A percentile compares a stretch with the other conserved stretches of the same genome.
Conservation (phyloP, 768 basidiomycete genomes). For the Collybia sp. region DNA sequence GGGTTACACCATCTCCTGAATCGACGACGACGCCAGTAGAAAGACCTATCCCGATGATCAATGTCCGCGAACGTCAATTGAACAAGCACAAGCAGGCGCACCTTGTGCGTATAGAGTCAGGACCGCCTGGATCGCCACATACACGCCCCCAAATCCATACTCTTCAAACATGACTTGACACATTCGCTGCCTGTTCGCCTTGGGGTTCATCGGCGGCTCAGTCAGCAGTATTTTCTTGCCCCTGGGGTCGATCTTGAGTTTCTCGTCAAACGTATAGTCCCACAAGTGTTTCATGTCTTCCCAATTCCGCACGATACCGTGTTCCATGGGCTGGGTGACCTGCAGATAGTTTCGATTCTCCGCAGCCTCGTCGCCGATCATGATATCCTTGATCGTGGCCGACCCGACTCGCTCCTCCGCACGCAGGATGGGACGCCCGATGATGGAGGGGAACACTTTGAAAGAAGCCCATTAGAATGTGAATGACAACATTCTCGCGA, state of each 20-base stretch:
- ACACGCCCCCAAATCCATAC: conserved; percentile 93
- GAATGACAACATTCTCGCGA: not conserved
- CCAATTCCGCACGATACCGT: conserved; percentile 99
- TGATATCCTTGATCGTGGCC: conserved; percentile 90
- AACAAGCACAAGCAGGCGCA: conserved; percentile 28
- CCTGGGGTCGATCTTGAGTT: conserved; percentile 81
- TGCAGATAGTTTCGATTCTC: conserved; percentile 93
- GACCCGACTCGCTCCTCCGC: conserved; percentile 93
- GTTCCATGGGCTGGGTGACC: conserved; percentile 98
- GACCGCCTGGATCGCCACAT: conserved; percentile 98
- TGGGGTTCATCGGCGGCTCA: conserved; percentile 99
- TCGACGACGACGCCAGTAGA: conserved; percentile 99
- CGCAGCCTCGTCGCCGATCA: conserved; percentile 97
- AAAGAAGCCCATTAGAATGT: not conserved
- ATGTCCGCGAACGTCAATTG: not conserved
- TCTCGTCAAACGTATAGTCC: conserved; percentile 98
- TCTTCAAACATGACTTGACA: conserved; percentile 99
- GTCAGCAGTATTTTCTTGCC: conserved; percentile 92
- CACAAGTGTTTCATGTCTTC: conserved; percentile 98
- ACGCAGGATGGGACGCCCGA: conserved; percentile 94
- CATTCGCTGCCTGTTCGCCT: conserved; percentile 88
- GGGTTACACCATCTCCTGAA: conserved; percentile 98
- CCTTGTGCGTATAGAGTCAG: conserved; percentile 98
- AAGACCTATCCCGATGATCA: conserved; percentile 55
- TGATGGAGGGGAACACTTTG: conserved; percentile 91